Evolutionary conservation across 2,329 filamentous ascomycete genomes (phyloP), one percentile per base, ranked within the genome.

Genomic region (Penicillium sp.): DNA sequence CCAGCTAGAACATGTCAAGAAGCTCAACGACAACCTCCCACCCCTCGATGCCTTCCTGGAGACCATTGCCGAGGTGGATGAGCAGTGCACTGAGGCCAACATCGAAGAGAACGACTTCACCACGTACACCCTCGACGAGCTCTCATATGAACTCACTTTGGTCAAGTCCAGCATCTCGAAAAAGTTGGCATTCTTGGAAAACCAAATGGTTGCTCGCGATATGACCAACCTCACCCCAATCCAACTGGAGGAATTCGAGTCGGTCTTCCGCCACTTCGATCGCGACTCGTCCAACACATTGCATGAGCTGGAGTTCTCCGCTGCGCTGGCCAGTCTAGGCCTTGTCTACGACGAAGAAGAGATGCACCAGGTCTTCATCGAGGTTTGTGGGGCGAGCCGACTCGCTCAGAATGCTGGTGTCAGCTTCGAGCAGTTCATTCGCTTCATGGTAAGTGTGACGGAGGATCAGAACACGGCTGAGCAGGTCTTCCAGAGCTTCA

Each of bases 101-200:
- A 97, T 99, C 64, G 95, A 99, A 77, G 95, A 99, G 72, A 99
- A 99, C 76, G 95, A 99, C 80, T 98, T 95, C 76, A 99, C 95
- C n/a, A 98, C 94, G 8, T 98, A 98, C 78, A 96, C 94, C 10
- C 95, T 98, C 75, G 95, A 99, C 73, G 95, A 99, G 78, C 84
- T 99, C 43, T 88, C 88, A 61, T 99, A 99, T 78, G 95, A 99
- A 78, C 84, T 98, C 59, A 88, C 91, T 15, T 84, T 99, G 34
- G 95, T 98, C 58, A 93, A 92, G 74, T 89, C 90, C 34, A 95
- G 91, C 11, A 94, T 98, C 31, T 90, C 92, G 65, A 99, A 98
- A 82, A 99, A 99, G 79, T 86, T 98, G 57, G 89, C 90, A 45
- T 99, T 99, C 80, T 82, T 99, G 57, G 94, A 99, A 73, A 99